Evolutionary conservation across 2,329 filamentous ascomycete genomes (phyloP).

Genomic region (Botrytis porri): DNA sequence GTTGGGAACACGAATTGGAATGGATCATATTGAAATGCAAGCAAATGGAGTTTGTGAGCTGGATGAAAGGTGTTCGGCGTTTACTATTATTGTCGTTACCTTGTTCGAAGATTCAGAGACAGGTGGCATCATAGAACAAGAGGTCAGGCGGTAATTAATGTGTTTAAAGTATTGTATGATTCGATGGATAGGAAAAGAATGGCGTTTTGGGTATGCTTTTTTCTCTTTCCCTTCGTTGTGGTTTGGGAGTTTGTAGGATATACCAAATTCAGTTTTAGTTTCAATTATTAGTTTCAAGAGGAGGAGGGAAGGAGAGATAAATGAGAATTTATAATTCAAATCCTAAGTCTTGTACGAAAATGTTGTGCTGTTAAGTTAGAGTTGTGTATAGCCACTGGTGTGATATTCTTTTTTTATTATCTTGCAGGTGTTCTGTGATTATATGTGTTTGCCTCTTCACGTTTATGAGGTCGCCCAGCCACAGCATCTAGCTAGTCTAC

Average conservation of each 20-base stretch:
- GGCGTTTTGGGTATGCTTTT: neutral
- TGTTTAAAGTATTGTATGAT: conserved; percentile 7
- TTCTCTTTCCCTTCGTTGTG: neutral
- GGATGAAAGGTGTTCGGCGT: conserved; percentile 2
- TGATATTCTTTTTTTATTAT: too few relatives aligned
- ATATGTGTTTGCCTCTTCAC: neutral
- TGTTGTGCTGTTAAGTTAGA: neutral
- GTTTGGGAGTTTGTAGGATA: conserved; percentile 13
- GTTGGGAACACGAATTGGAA: conserved; percentile 4
- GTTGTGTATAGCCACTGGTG: neutral
- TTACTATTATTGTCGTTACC: neutral
- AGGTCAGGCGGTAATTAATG: conserved; percentile 6
- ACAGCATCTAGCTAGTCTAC: neutral
- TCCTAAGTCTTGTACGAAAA: neutral
- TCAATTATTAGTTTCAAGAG: neutral
- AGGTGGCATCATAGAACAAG: neutral
- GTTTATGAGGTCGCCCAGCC: neutral
- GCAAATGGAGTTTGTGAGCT: neutral
- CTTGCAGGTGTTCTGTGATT: neutral
- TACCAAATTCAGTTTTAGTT: conserved; percentile 8
- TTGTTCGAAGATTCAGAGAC: neutral
- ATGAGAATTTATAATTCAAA: neutral
- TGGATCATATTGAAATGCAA: neutral
- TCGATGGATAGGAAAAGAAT: neutral
- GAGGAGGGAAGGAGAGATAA: neutral